A percentile compares a stretch with the other conserved stretches of the same genome.
phyloP scores from a whole-genome alignment of 495 filamentous ascomycete species.

The Xylaria bambusicola region DNA sequence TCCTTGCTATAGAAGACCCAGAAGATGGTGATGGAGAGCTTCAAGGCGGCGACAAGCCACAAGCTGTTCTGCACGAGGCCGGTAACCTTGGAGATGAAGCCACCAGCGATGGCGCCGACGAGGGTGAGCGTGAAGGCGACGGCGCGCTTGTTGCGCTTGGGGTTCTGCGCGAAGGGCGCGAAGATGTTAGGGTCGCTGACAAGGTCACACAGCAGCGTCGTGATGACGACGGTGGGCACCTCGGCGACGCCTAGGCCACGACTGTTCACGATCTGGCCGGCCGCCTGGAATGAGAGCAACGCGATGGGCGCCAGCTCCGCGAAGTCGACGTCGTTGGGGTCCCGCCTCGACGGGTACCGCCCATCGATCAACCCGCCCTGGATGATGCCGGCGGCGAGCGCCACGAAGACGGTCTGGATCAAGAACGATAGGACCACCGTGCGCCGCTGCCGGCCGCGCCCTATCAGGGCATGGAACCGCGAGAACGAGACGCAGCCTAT shows the following conservation, averaged over 20 bases:
- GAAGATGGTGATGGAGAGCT: slow-evolving; percentile 22
- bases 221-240: slow-evolving; percentile 73
- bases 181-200: slow-evolving; percentile 60
- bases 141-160: slow-evolving; percentile 64
- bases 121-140: slow-evolving; percentile 59
- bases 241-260: slow-evolving; percentile 66
- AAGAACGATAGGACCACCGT: slow-evolving; percentile 60
- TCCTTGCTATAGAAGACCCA: slow-evolving; percentile 23
- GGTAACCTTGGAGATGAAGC: slow-evolving; percentile 52
- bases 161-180: slow-evolving; percentile 50
- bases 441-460: slow-evolving; percentile 45
- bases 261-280: slow-evolving; percentile 67
- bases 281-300: slow-evolving; percentile 70
- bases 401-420: slow-evolving; percentile 56
- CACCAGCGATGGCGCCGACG: slow-evolving; percentile 63
- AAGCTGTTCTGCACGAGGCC: slow-evolving; percentile 30
- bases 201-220: slow-evolving; percentile 69
- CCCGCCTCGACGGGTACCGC: slow-evolving; percentile 26
- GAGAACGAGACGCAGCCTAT: slow-evolving; percentile 31
- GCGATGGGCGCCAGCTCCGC: slow-evolving; percentile 57
- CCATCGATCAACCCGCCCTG: slow-evolving; percentile 37
- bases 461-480: slow-evolving; percentile 27
- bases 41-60: slow-evolving; percentile 31
- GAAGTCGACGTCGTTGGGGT: slow-evolving; percentile 34
- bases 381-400: slow-evolving; percentile 61